Evolutionary conservation across 306 rosid species (phyloP).

Genomic region (Vicia villosa): DNA sequence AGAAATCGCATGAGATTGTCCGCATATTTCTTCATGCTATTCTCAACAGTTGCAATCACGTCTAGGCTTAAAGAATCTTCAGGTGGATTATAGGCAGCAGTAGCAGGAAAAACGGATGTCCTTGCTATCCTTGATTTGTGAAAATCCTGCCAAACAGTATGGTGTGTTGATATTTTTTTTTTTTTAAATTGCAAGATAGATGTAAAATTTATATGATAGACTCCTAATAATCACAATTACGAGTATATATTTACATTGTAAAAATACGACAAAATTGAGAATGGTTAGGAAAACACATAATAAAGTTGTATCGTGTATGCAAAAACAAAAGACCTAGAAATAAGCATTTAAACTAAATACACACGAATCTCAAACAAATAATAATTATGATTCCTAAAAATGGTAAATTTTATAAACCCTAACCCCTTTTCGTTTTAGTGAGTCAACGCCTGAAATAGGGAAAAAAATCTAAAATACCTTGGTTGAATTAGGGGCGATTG

Average conservation of each 20-base stretch:
- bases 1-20: constrained; percentile 95
- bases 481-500: constrained; percentile 45
- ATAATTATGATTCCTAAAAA: constrained; percentile 5
- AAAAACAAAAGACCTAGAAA: constrained; percentile 4
- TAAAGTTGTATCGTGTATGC: background rate
- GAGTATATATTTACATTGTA: background rate
- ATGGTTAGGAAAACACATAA: background rate
- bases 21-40: constrained; percentile 85
- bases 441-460: constrained; percentile 25
- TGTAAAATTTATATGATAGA: background rate
- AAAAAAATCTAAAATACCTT: constrained; percentile 45
- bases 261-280: background rate
- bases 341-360: background rate
- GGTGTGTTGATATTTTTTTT: constrained; percentile 1
- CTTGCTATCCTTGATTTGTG: constrained; percentile 73
- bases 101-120: constrained; percentile 58
- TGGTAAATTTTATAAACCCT: constrained; percentile 42
- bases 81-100: constrained; percentile 69
- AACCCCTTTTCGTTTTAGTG: background rate
- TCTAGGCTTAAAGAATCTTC: constrained; percentile 80
- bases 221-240: constrained; percentile 4
- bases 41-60: constrained; percentile 80
- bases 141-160: constrained; percentile 60
- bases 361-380: constrained; percentile 10
- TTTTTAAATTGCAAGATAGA: background rate